Conservation (phyloP, 176 grass and related monocot species). For the Areca catechu region DNA sequence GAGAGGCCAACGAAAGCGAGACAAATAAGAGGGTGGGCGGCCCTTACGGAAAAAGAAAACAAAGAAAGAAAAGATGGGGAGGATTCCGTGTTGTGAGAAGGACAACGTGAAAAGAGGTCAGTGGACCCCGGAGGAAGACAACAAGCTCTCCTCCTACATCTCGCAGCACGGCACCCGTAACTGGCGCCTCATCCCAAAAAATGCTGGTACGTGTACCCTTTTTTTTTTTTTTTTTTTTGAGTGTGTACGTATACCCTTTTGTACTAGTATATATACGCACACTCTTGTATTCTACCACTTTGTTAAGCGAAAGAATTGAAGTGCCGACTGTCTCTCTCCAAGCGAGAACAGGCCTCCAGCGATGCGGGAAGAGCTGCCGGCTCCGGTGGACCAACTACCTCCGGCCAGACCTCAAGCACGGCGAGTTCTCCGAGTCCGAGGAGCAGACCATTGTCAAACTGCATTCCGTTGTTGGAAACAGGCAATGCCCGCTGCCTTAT, state of each 20-base stretch:
- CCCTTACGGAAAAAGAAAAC: too few relatives aligned
- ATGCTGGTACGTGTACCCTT: slow-evolving; percentile 43
- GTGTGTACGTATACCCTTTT: too few relatives aligned
- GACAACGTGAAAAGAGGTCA: slow-evolving; percentile 93
- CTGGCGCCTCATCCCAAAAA: slow-evolving; percentile 97
- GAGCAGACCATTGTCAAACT: slow-evolving; percentile 92
- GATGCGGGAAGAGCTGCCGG: slow-evolving; percentile 93
- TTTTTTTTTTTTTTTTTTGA: too few relatives aligned
- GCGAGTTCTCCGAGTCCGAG: slow-evolving; percentile 85
- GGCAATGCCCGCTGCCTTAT: slow-evolving; percentile 10
- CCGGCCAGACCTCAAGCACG: slow-evolving; percentile 81
- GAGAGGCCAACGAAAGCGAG: too few relatives aligned
- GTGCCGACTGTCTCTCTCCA: too few relatives aligned
- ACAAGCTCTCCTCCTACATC: slow-evolving; percentile 83
- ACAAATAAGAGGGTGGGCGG: slow-evolving; percentile 5
- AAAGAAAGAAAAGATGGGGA: slow-evolving; percentile 69
- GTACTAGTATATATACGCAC: too few relatives aligned
- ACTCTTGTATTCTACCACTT: too few relatives aligned
- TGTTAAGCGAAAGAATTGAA: too few relatives aligned
- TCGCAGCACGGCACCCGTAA: slow-evolving; percentile 77
- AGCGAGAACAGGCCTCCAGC: slow-evolving; percentile 43
- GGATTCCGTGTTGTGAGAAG: slow-evolving; percentile 93
- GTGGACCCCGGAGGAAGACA: slow-evolving; percentile 96
- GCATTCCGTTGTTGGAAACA: slow-evolving; percentile 87
- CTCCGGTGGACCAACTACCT: slow-evolving; percentile 98